Evolutionary conservation across 768 basidiomycete genomes (phyloP), one percentile per base, ranked within the genome.

Genomic region (Gloeostereum incarnatum): DNA sequence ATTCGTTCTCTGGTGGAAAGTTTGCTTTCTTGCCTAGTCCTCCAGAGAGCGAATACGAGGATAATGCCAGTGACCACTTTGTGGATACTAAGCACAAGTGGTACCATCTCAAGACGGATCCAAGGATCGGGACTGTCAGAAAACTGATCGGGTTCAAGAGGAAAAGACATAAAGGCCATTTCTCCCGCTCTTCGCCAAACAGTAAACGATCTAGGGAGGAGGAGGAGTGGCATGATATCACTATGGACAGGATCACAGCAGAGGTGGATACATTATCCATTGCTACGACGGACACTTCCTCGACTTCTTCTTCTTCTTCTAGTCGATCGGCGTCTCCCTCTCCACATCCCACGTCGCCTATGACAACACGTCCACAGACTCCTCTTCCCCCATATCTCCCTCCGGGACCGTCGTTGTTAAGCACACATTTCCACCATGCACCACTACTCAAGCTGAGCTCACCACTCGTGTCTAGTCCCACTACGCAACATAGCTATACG

Each of bases 351-450:
- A n/a, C n/a, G n/a, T n/a, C n/a, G n/a, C n/a, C n/a, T n/a, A n/a
- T n/a, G n/a, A n/a, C n/a, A n/a, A n/a, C n/a, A n/a, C 68, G 81
- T 14, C 72, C 82, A 4, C 68, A 68, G 4, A 88, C 86, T 1
- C 87, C 86, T 1, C 72, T 71, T 17, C 84, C 84, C 0, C 53
- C 71, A 0, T 85, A 85, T 51, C 62, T 88, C 0, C 86, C 86
- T 2, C 62, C 69, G 3, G 86, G 86, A 2, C 78, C 83, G 10
- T 61, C 71, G 1, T 66, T 90, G 8, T 57, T 90, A 3, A 71
- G 75, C 35, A 77, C 78, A 6, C 70, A 75, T 8, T 88, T 89
- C 53, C 66, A 76, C 22, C 83, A 88, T 51, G 49, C 60, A 0
- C 60, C 65, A 23, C 61, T 89, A 11, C 68, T 87, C n/a, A 67